These are phyloP conservation scores for Fusarium dlaminii DNA, from an alignment of 2,329 filamentous ascomycete genomes.

Conservation along the genomic window DNA sequence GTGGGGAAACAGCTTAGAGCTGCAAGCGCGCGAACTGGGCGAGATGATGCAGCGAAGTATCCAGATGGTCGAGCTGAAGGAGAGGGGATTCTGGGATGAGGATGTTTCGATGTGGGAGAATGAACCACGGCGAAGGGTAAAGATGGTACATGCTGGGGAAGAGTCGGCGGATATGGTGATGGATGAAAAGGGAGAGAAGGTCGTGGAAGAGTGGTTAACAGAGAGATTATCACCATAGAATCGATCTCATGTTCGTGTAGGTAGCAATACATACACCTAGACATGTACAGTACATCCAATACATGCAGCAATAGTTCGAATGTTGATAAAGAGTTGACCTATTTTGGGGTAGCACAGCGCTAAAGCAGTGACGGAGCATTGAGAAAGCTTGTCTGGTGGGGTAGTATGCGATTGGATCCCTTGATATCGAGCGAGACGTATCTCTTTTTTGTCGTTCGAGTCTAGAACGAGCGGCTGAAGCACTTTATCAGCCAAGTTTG, in stretches of 20 bases:
- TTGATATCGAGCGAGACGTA: neutral
- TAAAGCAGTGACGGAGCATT: conserved; percentile 25
- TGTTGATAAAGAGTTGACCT: neutral
- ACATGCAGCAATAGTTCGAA: neutral
- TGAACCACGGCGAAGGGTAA: conserved; percentile 52
- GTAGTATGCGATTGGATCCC: neutral
- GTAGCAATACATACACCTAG: neutral
- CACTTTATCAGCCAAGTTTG: neutral
- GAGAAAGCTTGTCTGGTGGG: conserved; percentile 39
- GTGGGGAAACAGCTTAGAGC: conserved; percentile 54
- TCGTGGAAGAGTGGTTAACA: conserved; percentile 46
- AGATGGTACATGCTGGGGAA: conserved; percentile 49
- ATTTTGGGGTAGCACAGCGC: conserved; percentile 6
- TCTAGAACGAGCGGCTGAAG: conserved; percentile 2
- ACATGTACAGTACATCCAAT: neutral
- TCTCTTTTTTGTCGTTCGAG: neutral
- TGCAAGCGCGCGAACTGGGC: conserved; percentile 59
- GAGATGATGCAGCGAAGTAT: conserved; percentile 61
- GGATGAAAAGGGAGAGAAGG: conserved; percentile 39
- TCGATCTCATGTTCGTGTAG: neutral
- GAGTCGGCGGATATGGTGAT: conserved; percentile 43
- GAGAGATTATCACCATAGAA: conserved; percentile 16
- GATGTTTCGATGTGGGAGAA: conserved; percentile 47
- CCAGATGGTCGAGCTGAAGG: conserved; percentile 55
- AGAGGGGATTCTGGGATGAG: conserved; percentile 54